A percentile compares a stretch with the other conserved stretches of the same genome.
Conservation (phyloP, 495 filamentous ascomycete genomes). For the Aspergillus panamensis region DNA sequence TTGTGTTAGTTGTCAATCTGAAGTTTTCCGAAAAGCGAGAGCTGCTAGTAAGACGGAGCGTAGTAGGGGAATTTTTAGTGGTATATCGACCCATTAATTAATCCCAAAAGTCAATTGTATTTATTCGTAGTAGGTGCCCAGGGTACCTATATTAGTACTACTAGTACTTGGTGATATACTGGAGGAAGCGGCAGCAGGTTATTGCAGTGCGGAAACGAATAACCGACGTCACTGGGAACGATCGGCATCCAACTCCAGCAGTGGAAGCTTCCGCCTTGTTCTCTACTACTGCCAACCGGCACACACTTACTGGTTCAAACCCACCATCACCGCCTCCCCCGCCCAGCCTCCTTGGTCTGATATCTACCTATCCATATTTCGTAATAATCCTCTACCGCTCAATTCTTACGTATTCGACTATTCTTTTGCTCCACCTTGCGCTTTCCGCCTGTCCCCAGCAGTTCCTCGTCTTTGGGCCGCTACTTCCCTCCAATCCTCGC, state of each 20-base stretch:
- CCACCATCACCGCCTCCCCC: constrained; percentile 13
- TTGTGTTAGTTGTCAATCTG: constrained; percentile 27
- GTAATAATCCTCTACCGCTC: constrained; percentile 5
- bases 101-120: no score
- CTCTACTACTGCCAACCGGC: neutral
- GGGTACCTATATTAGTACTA: no score
- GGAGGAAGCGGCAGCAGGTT: no score
- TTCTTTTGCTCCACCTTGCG: constrained; percentile 5
- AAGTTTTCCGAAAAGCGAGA: constrained; percentile 21
- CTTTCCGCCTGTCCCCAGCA: neutral
- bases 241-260: neutral
- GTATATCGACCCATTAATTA: neutral
- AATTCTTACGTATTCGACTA: constrained; percentile 12
- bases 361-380: neutral
- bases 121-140: no score
- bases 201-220: neutral
- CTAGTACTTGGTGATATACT: no score
- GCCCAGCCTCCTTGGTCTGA: constrained; percentile 14
- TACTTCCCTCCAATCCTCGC: constrained; percentile 5
- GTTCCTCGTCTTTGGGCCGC: neutral
- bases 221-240: constrained; percentile 16
- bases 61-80: neutral
- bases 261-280: constrained; percentile 17
- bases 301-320: constrained; percentile 1
- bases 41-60: neutral